Percentiles rank a stretch among this genome's conserved stretches.
Evolutionary conservation across 257 asterid genomes (phyloP).

Genomic region (Cinchona pubescens): DNA sequence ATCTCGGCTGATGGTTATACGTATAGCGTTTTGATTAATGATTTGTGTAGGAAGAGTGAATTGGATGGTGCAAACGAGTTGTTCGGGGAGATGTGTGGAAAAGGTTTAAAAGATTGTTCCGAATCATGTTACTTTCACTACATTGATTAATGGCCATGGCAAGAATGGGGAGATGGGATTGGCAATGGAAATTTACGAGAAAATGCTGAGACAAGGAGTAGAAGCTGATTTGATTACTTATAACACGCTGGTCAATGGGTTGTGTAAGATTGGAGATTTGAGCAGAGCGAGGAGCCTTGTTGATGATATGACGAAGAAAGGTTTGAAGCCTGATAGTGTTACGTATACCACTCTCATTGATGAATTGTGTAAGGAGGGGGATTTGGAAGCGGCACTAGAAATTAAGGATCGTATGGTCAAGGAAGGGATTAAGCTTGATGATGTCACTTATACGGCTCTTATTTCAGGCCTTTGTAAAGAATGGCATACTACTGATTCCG

Average conservation of each 20-base stretch:
- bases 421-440: conserved; percentile 56
- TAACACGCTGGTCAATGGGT: conserved; percentile 65
- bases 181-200: conserved; percentile 57
- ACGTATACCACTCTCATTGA: conserved; percentile 73
- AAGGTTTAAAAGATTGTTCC: conserved; percentile 71
- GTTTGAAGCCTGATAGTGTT: conserved; percentile 78
- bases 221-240: conserved; percentile 74
- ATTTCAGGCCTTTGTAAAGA: conserved; percentile 67
- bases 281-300: conserved; percentile 49
- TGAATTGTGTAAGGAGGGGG: conserved; percentile 73
- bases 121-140: conserved; percentile 65
- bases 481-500: conserved; percentile 54
- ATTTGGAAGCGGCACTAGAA: conserved; percentile 56
- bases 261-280: conserved; percentile 67
- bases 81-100: conserved; percentile 54
- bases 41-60: conserved; percentile 52
- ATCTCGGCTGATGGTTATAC: conserved; percentile 72
- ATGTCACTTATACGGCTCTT: conserved; percentile 66
- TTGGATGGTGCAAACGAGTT: conserved; percentile 42
- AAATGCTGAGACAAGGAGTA: conserved; percentile 52
- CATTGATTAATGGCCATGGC: conserved; percentile 83
- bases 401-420: conserved; percentile 45
- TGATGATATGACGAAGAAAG: conserved; percentile 55
- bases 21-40: conserved; percentile 68
- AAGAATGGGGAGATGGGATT: conserved; percentile 54